Evolutionary conservation across 1,284 basidiomycete genomes (phyloP).

Genomic region (Boletellus deceptivus): DNA sequence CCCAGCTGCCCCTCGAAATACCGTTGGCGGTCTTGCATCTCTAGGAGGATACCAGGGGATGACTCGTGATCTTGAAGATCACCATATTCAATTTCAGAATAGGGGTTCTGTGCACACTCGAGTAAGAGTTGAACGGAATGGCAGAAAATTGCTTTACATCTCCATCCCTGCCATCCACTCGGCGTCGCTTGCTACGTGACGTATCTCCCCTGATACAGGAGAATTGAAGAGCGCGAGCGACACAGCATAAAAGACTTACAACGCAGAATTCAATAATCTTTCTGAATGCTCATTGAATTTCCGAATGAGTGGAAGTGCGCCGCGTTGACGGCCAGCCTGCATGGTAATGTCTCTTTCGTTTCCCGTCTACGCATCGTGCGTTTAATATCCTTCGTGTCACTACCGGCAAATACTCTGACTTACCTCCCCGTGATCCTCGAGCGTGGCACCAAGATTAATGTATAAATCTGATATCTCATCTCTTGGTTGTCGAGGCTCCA

Average conservation of each 20-base stretch:
- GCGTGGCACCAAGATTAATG: conserved; percentile 85
- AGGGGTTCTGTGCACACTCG: conserved; percentile 40
- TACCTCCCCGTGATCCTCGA: conserved; percentile 90
- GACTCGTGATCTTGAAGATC: conserved; percentile 75
- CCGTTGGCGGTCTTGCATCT: conserved; percentile 78
- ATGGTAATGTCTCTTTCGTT: conserved; percentile 92
- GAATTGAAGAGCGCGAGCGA: not conserved
- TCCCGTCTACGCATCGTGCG: conserved; percentile 56
- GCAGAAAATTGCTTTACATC: conserved; percentile 29
- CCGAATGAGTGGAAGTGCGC: conserved; percentile 88
- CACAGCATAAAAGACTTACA: conserved; percentile 44
- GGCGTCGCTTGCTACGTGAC: conserved; percentile 57
- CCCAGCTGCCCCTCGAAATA: conserved; percentile 69
- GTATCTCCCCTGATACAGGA: conserved; percentile 49
- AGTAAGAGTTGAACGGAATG: not conserved
- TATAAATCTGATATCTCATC: conserved; percentile 74
- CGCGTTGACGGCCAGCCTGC: conserved; percentile 88
- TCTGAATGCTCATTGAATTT: conserved; percentile 98
- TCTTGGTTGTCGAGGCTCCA: conserved; percentile 75
- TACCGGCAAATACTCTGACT: conserved; percentile 1
- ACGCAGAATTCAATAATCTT: conserved; percentile 73
- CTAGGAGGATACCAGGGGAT: conserved; percentile 70
- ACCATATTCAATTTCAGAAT: conserved; percentile 80
- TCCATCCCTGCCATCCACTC: conserved; percentile 42
- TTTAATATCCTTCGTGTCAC: not conserved